These are phyloP conservation scores for Paraconiothyrium sp. DNA, from an alignment of 2,329 filamentous ascomycete genomes.

Conservation along the genomic window DNA sequence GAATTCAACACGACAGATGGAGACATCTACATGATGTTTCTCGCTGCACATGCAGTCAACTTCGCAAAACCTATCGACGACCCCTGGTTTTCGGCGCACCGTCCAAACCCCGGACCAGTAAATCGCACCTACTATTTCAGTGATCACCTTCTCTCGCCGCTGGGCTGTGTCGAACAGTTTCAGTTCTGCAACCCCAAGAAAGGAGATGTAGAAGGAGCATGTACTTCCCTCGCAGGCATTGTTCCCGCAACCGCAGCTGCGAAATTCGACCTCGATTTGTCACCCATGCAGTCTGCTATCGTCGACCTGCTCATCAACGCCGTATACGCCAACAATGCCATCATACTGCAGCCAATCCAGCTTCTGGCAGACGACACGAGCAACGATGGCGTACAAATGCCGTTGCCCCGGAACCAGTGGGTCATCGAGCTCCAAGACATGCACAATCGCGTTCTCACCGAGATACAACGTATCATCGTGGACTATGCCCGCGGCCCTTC, in stretches of 20 bases:
- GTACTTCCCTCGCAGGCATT: slow-evolving; percentile 18
- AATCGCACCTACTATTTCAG: slow-evolving; percentile 12
- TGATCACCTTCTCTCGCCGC: slow-evolving; percentile 16
- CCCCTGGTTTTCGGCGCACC: slow-evolving; percentile 21
- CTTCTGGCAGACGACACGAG: slow-evolving; percentile 12
- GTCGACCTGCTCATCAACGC: slow-evolving; percentile 16
- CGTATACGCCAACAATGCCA: slow-evolving; percentile 10
- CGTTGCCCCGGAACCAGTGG: slow-evolving; percentile 42
- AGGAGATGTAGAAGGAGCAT: background rate
- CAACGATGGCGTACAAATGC: slow-evolving; percentile 16
- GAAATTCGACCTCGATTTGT: slow-evolving; percentile 13
- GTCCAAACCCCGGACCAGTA: background rate
- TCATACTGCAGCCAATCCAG: slow-evolving; percentile 1
- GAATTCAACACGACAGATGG: slow-evolving; percentile 20
- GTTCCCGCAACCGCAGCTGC: slow-evolving; percentile 17
- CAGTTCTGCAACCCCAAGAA: background rate
- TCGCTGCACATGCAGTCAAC: slow-evolving; percentile 12
- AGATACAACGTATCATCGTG: slow-evolving; percentile 30
- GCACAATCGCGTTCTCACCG: slow-evolving; percentile 35
- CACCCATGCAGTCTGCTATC: slow-evolving; percentile 14
- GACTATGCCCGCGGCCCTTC: slow-evolving; percentile 17
- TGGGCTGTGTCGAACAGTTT: slow-evolving; percentile 21
- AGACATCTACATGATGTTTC: slow-evolving; percentile 14
- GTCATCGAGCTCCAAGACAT: slow-evolving; percentile 38
- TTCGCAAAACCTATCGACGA: slow-evolving; percentile 18